Base-by-base conservation (phyloP, 2,329 filamentous ascomycete genomes). In the Fusarium musae region DNA sequence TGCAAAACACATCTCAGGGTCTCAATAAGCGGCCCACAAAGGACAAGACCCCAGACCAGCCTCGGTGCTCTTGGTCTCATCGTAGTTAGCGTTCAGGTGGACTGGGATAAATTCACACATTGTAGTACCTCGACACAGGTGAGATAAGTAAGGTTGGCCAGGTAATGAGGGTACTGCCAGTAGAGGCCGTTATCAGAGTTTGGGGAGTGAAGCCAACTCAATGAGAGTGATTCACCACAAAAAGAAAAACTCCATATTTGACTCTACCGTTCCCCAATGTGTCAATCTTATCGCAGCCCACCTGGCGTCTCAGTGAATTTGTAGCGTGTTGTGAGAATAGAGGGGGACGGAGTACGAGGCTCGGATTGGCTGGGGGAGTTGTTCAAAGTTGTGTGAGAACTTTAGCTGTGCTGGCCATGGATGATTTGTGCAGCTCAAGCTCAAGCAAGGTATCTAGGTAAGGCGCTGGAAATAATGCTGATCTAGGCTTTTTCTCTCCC, bases 351-450 rank as follows among this genome's bases (percentile, higher is more conserved):
- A 30, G 19, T 10, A 57, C 61, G 69, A 66, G 58, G 52, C 47
- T 61, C 28, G 64, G 72, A 75, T 75, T 75, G 72, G 72, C 57
- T 57, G 56, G 70, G 70, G 70, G 40, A 57, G 65, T 75, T 70
- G 63, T 75, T 70, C 72, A 70, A 69, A 66, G 37, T 67, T 67
- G 72, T 73, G 69, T 70, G 65, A 70, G 66, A 66, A 69, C 44
- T 68, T 66, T 62, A 75, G 69, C 69, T 67, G 65, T 67, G 69
- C 56, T 59, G 70, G 63, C 69, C 68, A 60, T 62, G 67, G 65
- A 64, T 74, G 71, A 72, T 74, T 74, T 74, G 68, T 74, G 72
- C 68, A 69, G 71, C 63, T 65, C 59, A 65, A 47, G 44, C 44
- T 47, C 44, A 47, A 59, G 46, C 44, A 47, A 49, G 46, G 46